phyloP scores from a whole-genome alignment of 768 basidiomycete genomes.

The Suillus occidentalis region DNA sequence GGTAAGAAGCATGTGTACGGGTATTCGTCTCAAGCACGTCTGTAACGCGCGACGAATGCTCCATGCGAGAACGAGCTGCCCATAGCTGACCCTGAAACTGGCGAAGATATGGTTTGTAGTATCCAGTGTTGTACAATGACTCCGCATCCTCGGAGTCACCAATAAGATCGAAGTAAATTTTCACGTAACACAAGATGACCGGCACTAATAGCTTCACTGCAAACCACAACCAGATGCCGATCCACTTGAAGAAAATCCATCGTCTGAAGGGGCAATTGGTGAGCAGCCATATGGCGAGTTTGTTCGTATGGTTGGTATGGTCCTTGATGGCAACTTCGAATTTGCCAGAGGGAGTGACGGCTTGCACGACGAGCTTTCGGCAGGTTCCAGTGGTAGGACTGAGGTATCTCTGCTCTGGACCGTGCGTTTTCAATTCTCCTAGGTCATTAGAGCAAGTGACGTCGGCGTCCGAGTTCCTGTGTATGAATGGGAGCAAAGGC shows the following conservation, averaged over 20 bases:
- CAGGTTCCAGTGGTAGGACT: slow-evolving; percentile 16
- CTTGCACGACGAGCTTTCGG: slow-evolving; percentile 13
- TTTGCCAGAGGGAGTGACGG: slow-evolving; percentile 6
- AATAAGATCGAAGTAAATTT: background rate
- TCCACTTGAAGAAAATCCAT: slow-evolving; percentile 7
- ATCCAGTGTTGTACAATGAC: background rate
- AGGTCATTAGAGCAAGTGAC: background rate
- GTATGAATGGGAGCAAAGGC: background rate
- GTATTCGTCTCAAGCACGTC: slow-evolving; percentile 1
- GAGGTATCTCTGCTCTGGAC: slow-evolving; percentile 15
- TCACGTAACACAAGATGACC: background rate
- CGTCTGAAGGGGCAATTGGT: slow-evolving; percentile 1
- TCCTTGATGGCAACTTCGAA: slow-evolving; percentile 5
- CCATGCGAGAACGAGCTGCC: slow-evolving; percentile 18
- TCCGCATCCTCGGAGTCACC: background rate
- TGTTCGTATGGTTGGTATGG: background rate
- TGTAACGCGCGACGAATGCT: slow-evolving; percentile 10
- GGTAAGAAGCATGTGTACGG: slow-evolving; percentile 15
- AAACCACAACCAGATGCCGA: slow-evolving; percentile 9
- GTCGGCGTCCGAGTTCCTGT: too few species aligned
- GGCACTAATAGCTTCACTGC: slow-evolving; percentile 11
- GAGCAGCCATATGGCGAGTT: slow-evolving; percentile 15
- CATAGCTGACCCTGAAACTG: slow-evolving; percentile 18
- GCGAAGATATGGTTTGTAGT: slow-evolving; percentile 8
- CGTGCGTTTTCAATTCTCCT: slow-evolving; percentile 1